phyloP scores from a whole-genome alignment of 2,329 filamentous ascomycete species.

The Neoscytalidium dimidiatum region DNA sequence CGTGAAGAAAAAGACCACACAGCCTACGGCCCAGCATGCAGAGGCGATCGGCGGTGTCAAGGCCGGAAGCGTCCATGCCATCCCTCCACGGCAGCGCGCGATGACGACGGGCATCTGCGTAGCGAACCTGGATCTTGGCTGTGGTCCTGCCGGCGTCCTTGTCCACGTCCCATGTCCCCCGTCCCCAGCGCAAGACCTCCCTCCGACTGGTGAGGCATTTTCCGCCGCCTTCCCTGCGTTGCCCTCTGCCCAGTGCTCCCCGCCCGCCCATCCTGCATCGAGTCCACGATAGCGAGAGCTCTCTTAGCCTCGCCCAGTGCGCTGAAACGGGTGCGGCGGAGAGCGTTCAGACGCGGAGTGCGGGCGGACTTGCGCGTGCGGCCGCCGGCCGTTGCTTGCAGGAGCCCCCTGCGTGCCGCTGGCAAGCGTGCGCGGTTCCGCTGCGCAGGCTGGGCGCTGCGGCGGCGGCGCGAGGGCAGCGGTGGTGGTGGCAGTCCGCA shows the following conservation, averaged over 20 bases:
- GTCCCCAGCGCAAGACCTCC: neutral
- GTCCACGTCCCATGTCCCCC: neutral
- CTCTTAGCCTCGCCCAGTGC: constrained; percentile 10
- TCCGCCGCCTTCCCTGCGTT: constrained; percentile 13
- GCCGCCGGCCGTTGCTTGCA: neutral
- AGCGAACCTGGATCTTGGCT: constrained; percentile 9
- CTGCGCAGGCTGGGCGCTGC: constrained; percentile 1
- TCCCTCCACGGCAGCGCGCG: neutral
- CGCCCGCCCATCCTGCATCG: constrained; percentile 14
- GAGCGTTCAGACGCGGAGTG: constrained; percentile 3
- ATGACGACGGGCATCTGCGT: constrained; percentile 13
- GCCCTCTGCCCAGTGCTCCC: constrained; percentile 9
- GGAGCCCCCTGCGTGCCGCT: neutral
- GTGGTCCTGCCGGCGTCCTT: neutral
- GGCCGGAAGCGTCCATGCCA: constrained; percentile 11
- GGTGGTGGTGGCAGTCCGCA: neutral
- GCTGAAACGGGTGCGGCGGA: constrained; percentile 15
- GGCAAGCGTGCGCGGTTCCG: constrained; percentile 9
- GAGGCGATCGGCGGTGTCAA: constrained; percentile 10
- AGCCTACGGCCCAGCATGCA: neutral
- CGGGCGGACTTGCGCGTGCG: constrained; percentile 11
- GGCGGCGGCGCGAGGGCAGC: neutral
- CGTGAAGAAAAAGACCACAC: constrained; percentile 17
- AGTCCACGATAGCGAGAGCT: constrained; percentile 9
- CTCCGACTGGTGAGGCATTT: constrained; percentile 9